Base-by-base conservation (phyloP, 2,329 filamentous ascomycete genomes). In the Verticillium isaacii region DNA sequence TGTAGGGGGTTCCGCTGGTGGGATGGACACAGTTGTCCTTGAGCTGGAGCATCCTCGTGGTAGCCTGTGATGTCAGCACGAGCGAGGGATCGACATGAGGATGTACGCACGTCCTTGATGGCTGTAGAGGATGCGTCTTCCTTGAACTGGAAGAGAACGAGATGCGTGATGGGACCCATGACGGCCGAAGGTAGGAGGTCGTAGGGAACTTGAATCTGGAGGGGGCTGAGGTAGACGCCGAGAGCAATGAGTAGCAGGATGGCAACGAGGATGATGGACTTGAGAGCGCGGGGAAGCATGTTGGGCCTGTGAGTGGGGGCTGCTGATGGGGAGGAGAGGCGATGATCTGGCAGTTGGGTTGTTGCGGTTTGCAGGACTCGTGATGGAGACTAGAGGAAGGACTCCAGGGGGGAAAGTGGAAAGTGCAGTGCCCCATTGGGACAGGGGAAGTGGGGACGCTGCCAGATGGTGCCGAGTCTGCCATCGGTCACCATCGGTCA, bases 101-200 rank as follows among this genome's bases (percentile, higher is more conserved):
- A 25, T 52, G 19, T n/a, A 74, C 80, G 54, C 74, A 89, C 89
- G 68, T 84, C 80, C 66, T 84, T 76, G 9, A 90, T 76, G 32
- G 82, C 77, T 14, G 81, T 79, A 1, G 78, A 66, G 1, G 77
- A 76, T 1, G 78, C 71, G 0, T 76, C 75, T 0, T 82, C 72
- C 69, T 88, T 87, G 77, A 89, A 89, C 64, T 85, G 80, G 68
- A 91, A 88, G 29, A 90, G 77, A 2, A 91, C 88, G 59, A 91
- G 82, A 70, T 91, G 89, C n/a, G 85, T 77, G 67, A 91, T 80
- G 0, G 85, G 57, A 19, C 37, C 57, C 57, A 58, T 58, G 29
- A 29, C 32, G 37, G 17, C n/a, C 23, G 34, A 57, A 36, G 45
- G 45, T n/a, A 52, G 45, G 8, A 52, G 45, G 11, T 52, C 45